Evolutionary conservation across 108 stramenopile species (phyloP).

Genomic region (Cyclotella kingstonii): DNA sequence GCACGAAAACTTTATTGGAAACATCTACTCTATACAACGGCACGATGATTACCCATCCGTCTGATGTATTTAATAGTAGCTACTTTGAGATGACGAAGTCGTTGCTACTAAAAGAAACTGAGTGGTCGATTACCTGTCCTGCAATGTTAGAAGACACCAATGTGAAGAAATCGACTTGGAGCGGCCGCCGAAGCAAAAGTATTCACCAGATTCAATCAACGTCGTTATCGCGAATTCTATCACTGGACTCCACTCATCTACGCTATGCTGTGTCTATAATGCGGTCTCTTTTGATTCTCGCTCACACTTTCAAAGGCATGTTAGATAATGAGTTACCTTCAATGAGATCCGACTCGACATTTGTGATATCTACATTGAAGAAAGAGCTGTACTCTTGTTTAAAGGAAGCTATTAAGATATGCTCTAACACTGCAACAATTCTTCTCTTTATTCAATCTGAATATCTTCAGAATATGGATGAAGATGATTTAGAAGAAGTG

Average conservation of each 20-base stretch:
- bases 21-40: too few species aligned
- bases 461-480: conserved; percentile 22
- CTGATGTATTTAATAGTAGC: too few species aligned
- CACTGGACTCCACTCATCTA: too few species aligned
- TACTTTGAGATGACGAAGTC: too few species aligned
- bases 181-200: conserved; percentile 8
- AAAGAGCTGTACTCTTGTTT: conserved; percentile 22
- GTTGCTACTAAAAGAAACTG: too few species aligned
- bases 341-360: too few species aligned
- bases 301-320: neutral
- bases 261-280: too few species aligned
- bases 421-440: conserved; percentile 18
- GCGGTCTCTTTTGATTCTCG: conserved; percentile 9
- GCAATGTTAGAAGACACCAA: too few species aligned
- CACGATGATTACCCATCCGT: too few species aligned
- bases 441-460: conserved; percentile 23
- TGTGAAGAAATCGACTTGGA: neutral
- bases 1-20: too few species aligned
- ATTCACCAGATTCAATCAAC: neutral
- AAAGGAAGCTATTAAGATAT: conserved; percentile 27
- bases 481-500: conserved; percentile 37
- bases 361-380: conserved; percentile 4
- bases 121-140: too few species aligned
- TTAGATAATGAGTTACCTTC: neutral
- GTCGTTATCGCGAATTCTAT: conserved; percentile 11